Conservation (phyloP, 2,329 filamentous ascomycete species). For the Neoarthrinium moseri region DNA sequence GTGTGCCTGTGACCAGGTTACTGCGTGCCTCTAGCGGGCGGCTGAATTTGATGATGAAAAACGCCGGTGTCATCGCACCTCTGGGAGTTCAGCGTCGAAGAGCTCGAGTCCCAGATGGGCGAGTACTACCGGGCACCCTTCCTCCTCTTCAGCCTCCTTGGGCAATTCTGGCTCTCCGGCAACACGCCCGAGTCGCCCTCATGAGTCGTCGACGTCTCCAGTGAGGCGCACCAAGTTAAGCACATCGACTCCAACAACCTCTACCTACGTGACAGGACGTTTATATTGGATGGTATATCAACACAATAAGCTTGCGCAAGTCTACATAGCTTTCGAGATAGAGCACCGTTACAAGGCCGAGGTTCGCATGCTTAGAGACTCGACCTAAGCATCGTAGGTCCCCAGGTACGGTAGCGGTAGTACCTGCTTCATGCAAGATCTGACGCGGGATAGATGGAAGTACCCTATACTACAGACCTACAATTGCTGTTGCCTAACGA, state of each 20-base stretch:
- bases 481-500: too few species aligned
- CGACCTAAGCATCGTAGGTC: background rate
- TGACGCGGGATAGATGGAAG: background rate
- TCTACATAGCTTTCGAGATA: slow-evolving; percentile 1
- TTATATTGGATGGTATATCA: background rate
- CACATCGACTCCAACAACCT: background rate
- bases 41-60: background rate
- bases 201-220: slow-evolving; percentile 1
- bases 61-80: background rate
- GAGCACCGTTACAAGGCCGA: background rate
- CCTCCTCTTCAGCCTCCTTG: slow-evolving; percentile 8
- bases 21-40: background rate
- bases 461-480: background rate
- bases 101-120: background rate
- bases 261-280: background rate
- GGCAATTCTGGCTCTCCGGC: background rate
- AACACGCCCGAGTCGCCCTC: background rate
- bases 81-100: background rate
- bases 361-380: background rate
- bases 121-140: slow-evolving; percentile 5
- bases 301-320: background rate
- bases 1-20: background rate
- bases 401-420: background rate
- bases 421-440: background rate
- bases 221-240: slow-evolving; percentile 2